A percentile compares a stretch with the other conserved stretches of the same genome.
Evolutionary conservation across 495 filamentous ascomycete genomes (phyloP).

Genomic region (Trichoderma asperelloides): DNA sequence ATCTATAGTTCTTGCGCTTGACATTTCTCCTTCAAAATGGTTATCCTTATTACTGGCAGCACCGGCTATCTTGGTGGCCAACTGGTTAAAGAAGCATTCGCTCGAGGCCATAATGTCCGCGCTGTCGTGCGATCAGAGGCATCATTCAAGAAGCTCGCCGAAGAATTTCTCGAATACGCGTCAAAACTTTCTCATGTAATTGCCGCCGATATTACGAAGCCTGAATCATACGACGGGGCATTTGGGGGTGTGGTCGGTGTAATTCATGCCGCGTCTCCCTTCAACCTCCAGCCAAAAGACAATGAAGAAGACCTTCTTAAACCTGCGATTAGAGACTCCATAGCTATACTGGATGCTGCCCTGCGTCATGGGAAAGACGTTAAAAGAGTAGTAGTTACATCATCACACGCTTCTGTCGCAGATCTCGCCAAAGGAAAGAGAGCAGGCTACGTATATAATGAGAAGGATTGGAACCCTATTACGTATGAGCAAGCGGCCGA

Average conservation of each 20-base stretch:
- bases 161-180: background rate
- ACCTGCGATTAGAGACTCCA: slow-evolving; percentile 42
- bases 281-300: slow-evolving; percentile 30
- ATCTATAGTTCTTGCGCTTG: too few species aligned
- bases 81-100: background rate
- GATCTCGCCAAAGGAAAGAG: slow-evolving; percentile 25
- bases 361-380: slow-evolving; percentile 27
- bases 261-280: slow-evolving; percentile 45
- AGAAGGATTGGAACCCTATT: slow-evolving; percentile 41
- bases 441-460: slow-evolving; percentile 32
- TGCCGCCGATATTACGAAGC: slow-evolving; percentile 35
- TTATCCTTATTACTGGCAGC: background rate
- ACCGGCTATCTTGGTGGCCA: background rate
- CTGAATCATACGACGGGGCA: slow-evolving; percentile 38
- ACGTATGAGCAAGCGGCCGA: slow-evolving; percentile 30
- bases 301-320: slow-evolving; percentile 39
- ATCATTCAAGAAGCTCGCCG: background rate
- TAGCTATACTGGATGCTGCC: slow-evolving; percentile 36
- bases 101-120: background rate
- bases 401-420: slow-evolving; percentile 39
- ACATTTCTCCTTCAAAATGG: background rate
- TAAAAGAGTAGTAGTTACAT: slow-evolving; percentile 41
- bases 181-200: slow-evolving; percentile 32
- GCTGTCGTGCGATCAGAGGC: background rate
- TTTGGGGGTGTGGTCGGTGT: slow-evolving; percentile 34